phyloP scores from a whole-genome alignment of 768 basidiomycete species.

The Lentinula lateritia region DNA sequence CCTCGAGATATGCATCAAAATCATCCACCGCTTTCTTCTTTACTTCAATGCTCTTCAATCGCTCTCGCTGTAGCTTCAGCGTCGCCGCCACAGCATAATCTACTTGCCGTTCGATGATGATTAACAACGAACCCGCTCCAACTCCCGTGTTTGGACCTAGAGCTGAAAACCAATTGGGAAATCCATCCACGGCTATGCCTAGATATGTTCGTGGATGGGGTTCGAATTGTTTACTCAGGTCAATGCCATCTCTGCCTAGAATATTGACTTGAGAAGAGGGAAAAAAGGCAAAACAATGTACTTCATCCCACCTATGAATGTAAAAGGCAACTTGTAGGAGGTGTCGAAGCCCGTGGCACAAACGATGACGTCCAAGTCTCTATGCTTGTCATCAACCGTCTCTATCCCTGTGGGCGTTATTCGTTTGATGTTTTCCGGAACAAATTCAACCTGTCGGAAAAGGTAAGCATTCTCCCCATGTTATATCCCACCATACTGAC shows the following conservation, averaged over 20 bases:
- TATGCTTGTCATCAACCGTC: conserved; percentile 45
- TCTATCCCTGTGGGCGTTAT: conserved; percentile 53
- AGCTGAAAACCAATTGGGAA: conserved; percentile 63
- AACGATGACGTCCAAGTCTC: conserved; percentile 54
- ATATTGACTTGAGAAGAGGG: conserved; percentile 36
- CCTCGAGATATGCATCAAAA: conserved; percentile 57
- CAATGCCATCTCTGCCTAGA: conserved; percentile 46
- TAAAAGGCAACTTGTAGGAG: not conserved
- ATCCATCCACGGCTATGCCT: conserved; percentile 51
- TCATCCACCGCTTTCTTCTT: conserved; percentile 56
- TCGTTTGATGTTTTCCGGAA: conserved; percentile 42
- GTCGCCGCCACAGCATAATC: conserved; percentile 52
- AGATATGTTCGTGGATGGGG: conserved; percentile 58
- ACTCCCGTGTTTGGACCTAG: conserved; percentile 54
- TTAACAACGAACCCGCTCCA: conserved; percentile 49
- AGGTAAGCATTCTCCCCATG: not conserved
- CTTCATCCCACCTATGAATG: conserved; percentile 25
- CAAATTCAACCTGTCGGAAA: conserved; percentile 41
- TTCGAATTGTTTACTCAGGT: conserved; percentile 47
- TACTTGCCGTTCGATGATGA: conserved; percentile 50
- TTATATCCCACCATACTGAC: conserved; percentile 21
- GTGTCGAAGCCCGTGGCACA: conserved; percentile 50
- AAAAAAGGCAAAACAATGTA: conserved; percentile 45
- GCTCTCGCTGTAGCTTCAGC: conserved; percentile 57
- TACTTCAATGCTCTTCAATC: conserved; percentile 55